A percentile compares a stretch with the other conserved stretches of the same genome.
phyloP scores from a whole-genome alignment of 495 filamentous ascomycete species.

The Penicillium angulare region DNA sequence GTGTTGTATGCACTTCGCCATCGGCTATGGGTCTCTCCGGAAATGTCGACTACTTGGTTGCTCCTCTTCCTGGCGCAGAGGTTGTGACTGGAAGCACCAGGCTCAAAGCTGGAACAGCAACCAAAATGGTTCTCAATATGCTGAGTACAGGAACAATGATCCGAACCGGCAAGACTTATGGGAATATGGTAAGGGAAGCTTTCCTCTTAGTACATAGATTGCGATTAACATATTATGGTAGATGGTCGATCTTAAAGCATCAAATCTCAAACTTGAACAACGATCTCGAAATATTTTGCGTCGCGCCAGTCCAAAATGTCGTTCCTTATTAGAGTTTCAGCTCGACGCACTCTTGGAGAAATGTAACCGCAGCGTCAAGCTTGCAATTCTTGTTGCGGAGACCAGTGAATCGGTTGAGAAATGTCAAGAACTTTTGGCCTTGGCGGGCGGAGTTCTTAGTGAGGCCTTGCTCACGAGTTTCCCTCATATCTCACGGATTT shows the following conservation, averaged over 20 bases:
- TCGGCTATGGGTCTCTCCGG: constrained; percentile 28
- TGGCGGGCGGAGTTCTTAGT: constrained; percentile 28
- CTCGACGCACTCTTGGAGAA: constrained; percentile 25
- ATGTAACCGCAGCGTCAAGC: constrained; percentile 33
- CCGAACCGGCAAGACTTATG: constrained; percentile 37
- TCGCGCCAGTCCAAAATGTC: constrained; percentile 22
- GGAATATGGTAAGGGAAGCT: constrained; percentile 40
- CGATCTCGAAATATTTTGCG: constrained; percentile 37
- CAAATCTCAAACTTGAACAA: constrained; percentile 37
- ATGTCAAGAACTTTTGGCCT: constrained; percentile 15
- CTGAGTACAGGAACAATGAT: constrained; percentile 42
- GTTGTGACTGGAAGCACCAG: constrained; percentile 41
- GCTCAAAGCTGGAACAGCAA: constrained; percentile 39
- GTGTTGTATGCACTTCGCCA: constrained; percentile 32
- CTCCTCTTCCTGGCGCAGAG: constrained; percentile 34
- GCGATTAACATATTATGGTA: constrained; percentile 9
- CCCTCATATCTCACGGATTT: neutral
- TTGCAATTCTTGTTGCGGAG: constrained; percentile 32
- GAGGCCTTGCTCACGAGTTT: constrained; percentile 16
- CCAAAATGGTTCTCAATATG: constrained; percentile 42
- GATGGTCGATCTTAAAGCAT: constrained; percentile 42
- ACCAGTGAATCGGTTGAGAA: constrained; percentile 20
- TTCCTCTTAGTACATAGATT: no score
- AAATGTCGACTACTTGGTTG: constrained; percentile 30
- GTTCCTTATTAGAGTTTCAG: constrained; percentile 17